Percentiles rank a stretch among this genome's conserved stretches.
Evolutionary conservation across 768 basidiomycete genomes (phyloP).

Genomic region (Suillus spraguei): DNA sequence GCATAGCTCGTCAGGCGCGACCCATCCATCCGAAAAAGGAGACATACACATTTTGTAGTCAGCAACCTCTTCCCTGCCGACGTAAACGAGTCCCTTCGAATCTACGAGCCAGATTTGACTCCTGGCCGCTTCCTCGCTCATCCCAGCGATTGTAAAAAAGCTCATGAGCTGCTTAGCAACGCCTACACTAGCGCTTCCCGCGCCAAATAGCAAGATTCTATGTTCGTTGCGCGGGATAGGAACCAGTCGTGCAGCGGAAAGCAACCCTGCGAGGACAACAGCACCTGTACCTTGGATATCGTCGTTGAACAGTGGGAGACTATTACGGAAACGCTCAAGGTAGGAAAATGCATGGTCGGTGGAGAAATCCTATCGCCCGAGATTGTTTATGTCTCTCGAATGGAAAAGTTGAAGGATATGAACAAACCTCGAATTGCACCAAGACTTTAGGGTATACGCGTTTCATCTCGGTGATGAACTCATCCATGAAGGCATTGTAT

Average conservation of each 20-base stretch:
- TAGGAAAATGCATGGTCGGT: constrained; percentile 91
- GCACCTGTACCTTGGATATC: constrained; percentile 93
- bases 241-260: constrained; percentile 83
- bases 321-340: constrained; percentile 72
- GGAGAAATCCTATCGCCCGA: constrained; percentile 71
- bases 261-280: constrained; percentile 87
- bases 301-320: constrained; percentile 86
- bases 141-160: constrained; percentile 84
- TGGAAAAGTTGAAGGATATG: not conserved
- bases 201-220: constrained; percentile 90
- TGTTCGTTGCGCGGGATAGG: constrained; percentile 69
- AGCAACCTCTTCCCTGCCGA: constrained; percentile 69
- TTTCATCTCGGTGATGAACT: constrained; percentile 87
- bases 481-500: constrained; percentile 87
- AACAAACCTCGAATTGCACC: constrained; percentile 77
- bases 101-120: constrained; percentile 81
- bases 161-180: constrained; percentile 88
- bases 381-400: constrained; percentile 6
- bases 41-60: constrained; percentile 81
- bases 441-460: constrained; percentile 76
- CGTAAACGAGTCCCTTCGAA: constrained; percentile 83
- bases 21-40: constrained; percentile 6
- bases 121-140: constrained; percentile 77
- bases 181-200: constrained; percentile 90
- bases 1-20: constrained; percentile 9